Evolutionary conservation across 2,329 filamentous ascomycete genomes (phyloP).

Genomic region (Phialocephala sp.): DNA sequence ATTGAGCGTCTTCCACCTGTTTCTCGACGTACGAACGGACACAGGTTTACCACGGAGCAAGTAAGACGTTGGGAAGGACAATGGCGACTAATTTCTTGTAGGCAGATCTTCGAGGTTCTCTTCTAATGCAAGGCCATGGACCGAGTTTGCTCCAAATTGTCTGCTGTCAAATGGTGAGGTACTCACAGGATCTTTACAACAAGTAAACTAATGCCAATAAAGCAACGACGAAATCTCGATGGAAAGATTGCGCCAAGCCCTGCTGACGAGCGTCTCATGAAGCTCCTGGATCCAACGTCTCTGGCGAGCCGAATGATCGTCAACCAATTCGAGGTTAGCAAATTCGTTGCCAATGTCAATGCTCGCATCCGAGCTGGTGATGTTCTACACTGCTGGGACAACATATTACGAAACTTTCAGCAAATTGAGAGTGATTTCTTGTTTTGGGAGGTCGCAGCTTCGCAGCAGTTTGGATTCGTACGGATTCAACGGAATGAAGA

Average conservation of each 20-base stretch:
- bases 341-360: conserved; percentile 14
- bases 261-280: conserved; percentile 14
- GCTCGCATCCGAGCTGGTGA: background rate
- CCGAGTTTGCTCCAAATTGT: conserved; percentile 17
- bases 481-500: background rate
- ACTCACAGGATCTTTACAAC: background rate
- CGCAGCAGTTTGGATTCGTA: background rate
- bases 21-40: no score
- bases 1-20: no score
- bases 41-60: background rate
- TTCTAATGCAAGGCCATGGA: conserved; percentile 13
- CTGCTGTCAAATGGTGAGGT: conserved; percentile 25
- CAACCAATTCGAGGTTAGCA: conserved; percentile 17
- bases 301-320: conserved; percentile 13
- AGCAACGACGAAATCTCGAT: conserved; percentile 22
- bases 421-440: background rate
- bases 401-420: conserved; percentile 1
- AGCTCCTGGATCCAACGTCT: conserved; percentile 12
- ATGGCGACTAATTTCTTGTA: background rate
- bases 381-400: background rate
- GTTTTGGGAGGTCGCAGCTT: background rate
- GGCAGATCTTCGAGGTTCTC: conserved; percentile 12
- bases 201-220: background rate
- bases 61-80: background rate
- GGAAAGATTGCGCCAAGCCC: conserved; percentile 12